Conservation (phyloP, 2,329 filamentous ascomycete species). For the Knufia petricola region DNA sequence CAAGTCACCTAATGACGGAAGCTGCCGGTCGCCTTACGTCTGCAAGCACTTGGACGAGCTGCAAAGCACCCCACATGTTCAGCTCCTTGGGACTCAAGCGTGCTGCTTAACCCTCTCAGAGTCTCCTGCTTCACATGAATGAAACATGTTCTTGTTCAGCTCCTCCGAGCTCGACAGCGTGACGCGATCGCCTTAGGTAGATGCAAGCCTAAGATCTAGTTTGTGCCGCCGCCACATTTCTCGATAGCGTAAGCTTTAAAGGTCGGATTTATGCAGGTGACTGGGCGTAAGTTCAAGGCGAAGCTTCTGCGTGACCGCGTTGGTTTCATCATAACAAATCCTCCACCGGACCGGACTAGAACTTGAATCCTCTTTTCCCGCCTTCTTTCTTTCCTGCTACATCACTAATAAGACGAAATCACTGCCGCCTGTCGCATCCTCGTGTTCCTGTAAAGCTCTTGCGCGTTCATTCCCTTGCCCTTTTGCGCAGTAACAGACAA, state of each 20-base stretch:
- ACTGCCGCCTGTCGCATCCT: conserved; percentile 3
- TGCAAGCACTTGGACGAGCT: too few species aligned
- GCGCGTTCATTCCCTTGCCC: not conserved
- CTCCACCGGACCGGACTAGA: not conserved
- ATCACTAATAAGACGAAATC: not conserved
- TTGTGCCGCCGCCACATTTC: not conserved
- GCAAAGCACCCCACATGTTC: too few species aligned
- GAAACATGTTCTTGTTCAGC: too few species aligned
- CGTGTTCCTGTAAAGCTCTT: not conserved
- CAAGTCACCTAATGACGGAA: too few species aligned
- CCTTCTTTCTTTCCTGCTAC: not conserved
- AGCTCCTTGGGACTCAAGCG: too few species aligned
- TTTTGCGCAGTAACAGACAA: not conserved
- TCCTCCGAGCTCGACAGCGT: too few species aligned
- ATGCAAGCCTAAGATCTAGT: not conserved
- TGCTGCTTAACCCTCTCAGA: too few species aligned
- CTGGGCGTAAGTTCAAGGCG: not conserved
- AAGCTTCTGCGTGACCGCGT: not conserved
- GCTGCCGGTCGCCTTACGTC: too few species aligned
- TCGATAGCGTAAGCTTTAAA: not conserved
- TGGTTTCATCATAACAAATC: not conserved
- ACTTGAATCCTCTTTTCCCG: not conserved
- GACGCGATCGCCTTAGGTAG: not conserved
- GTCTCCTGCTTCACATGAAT: too few species aligned
- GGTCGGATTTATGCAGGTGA: not conserved